These are phyloP conservation scores for Andrographis paniculata DNA, from an alignment of 305 asterid species.

Conservation along the genomic window DNA sequence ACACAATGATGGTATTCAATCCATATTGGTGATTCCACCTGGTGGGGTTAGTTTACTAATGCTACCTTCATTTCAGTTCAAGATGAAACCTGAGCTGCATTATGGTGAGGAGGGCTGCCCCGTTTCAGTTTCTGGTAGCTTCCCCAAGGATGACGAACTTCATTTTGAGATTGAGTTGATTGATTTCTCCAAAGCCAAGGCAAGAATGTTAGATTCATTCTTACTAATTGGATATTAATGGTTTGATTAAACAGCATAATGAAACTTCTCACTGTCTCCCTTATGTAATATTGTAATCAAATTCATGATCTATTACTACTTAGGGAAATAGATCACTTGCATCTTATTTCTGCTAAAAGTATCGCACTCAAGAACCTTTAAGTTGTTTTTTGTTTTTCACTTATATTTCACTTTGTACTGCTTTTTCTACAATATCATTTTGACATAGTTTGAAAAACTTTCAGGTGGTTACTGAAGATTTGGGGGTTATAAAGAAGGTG, in stretches of 20 bases:
- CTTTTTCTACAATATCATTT: too few relatives aligned
- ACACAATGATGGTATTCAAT: too few relatives aligned
- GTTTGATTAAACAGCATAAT: neutral
- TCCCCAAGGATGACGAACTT: constrained; percentile 91
- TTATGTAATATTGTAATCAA: constrained; percentile 4
- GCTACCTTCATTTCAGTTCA: constrained; percentile 55
- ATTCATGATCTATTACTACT: constrained; percentile 5
- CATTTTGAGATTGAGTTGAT: constrained; percentile 93
- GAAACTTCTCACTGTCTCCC: constrained; percentile 3
- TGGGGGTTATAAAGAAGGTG: constrained; percentile 90
- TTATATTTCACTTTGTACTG: too few relatives aligned
- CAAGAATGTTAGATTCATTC: constrained; percentile 30
- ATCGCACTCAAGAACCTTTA: too few relatives aligned
- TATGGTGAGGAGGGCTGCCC: constrained; percentile 91
- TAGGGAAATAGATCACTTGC: neutral
- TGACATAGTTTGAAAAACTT: constrained; percentile 15
- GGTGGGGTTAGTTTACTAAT: too few relatives aligned
- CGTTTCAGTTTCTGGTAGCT: constrained; percentile 56
- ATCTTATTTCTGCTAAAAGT: constrained; percentile 70
- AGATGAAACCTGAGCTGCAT: constrained; percentile 91
- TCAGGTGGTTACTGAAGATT: constrained; percentile 86
- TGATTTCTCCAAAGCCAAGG: constrained; percentile 88
- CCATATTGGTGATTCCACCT: too few relatives aligned
- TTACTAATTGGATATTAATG: neutral
- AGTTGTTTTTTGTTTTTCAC: too few relatives aligned